A percentile compares a stretch with the other conserved stretches of the same genome.
These are phyloP conservation scores for Scutellaria baicalensis DNA, from an alignment of 257 asterid species.

Conservation along the genomic window DNA sequence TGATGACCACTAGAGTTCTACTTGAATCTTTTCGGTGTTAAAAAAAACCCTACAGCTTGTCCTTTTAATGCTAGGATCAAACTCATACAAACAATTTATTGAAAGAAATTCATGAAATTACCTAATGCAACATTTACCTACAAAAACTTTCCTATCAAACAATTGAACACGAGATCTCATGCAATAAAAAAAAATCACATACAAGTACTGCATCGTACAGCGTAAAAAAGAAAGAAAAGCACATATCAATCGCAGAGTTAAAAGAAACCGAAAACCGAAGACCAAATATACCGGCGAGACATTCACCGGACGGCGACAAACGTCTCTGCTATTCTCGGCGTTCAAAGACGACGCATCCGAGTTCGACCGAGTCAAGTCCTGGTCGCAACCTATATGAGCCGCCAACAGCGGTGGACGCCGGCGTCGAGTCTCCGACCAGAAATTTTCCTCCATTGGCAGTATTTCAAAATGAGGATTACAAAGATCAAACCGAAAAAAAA, in stretches of 20 bases:
- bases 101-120: neutral
- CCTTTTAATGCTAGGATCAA: neutral
- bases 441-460: slow-evolving; percentile 25
- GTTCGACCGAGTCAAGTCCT: slow-evolving; percentile 38
- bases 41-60: neutral
- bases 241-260: neutral
- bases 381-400: slow-evolving; percentile 1
- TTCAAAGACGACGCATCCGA: slow-evolving; percentile 38
- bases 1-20: neutral
- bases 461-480: slow-evolving; percentile 13
- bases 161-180: neutral
- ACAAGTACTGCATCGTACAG: slow-evolving; percentile 3
- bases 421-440: slow-evolving; percentile 8
- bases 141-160: neutral
- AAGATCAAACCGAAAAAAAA: neutral
- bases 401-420: slow-evolving; percentile 10
- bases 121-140: neutral
- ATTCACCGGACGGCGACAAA: slow-evolving; percentile 10
- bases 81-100: neutral
- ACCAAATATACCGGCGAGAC: slow-evolving; percentile 23
- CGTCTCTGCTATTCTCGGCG: slow-evolving; percentile 24
- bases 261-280: neutral
- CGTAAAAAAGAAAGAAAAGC: neutral
- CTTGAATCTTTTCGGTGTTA: neutral
- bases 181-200: neutral